Evolutionary conservation across 805 yeast genomes (phyloP), one percentile per base, ranked within the genome.

Genomic region (Yarrowia alimentaria): DNA sequence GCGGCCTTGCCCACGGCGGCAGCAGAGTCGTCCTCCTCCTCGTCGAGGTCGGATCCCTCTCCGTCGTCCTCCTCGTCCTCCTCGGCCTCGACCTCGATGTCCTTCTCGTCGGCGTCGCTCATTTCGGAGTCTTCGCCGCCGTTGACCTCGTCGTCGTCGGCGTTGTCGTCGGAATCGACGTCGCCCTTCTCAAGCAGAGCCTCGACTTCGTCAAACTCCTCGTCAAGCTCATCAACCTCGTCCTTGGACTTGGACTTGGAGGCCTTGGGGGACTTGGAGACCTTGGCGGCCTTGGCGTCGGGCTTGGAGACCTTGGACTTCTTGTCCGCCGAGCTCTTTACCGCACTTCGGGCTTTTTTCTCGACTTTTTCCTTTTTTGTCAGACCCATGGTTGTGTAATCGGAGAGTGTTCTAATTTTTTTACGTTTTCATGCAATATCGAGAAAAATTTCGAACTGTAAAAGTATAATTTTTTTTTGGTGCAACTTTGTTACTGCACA

Each of bases 41-140:
- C 53, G 13, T 57, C 59, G n/a, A 42, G 56, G 17, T 54, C 58
- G 3, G 55, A 58, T 6, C 71, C 71, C 34, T 68, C 67, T 25
- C 58, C 58, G 16, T 56, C 62, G 19, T 58, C 58, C 6, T 63
- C 67, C 14, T 63, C 69, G 9, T 60, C 60, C 7, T 57, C 64
- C 18, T 57, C 60, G 20, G 65, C 64, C 0, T 62, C 59, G n/a
- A 58, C 53, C 10, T 55, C 58, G 6, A 58, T 67, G 14, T 61
- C 61, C 4, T 55, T 57, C 11, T 54, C 60, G 7, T 53, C 59
- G 11, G 40, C 58, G 5, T 49, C 53, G 22, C 57, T 60, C 31
- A 47, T 51, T 17, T 37, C 64, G 1, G 55, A 53, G 4, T 58
- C 57, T 3, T 60, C 61, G 35, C 61, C 63, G 17, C 56, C 57